Conservation (phyloP, 106 monocot species). For the Phalaenopsis aphrodite region DNA sequence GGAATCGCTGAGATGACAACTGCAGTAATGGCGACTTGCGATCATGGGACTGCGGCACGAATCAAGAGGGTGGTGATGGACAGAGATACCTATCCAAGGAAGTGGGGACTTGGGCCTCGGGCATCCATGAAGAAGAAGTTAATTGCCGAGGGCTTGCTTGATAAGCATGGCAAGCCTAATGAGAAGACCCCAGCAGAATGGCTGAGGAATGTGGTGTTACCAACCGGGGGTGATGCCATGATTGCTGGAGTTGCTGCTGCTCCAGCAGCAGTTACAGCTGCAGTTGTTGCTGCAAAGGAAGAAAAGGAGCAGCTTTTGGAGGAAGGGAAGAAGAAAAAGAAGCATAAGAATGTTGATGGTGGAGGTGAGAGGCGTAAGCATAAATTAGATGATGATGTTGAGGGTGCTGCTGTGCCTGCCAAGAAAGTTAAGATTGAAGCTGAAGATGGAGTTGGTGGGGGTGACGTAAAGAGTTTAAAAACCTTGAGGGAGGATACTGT, state of each 20-base stretch:
- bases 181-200: constrained; percentile 94
- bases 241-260: constrained; percentile 61
- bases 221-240: constrained; percentile 53
- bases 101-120: constrained; percentile 88
- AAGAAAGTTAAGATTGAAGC: constrained; percentile 55
- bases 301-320: constrained; percentile 6
- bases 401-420: constrained; percentile 17
- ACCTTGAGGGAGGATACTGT: constrained; percentile 5
- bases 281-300: constrained; percentile 8
- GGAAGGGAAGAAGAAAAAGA: constrained; percentile 40
- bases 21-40: constrained; percentile 91
- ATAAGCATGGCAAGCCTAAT: constrained; percentile 91
- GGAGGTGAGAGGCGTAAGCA: constrained; percentile 25
- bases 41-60: constrained; percentile 70
- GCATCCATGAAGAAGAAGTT: constrained; percentile 92
- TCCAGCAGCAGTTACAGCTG: constrained; percentile 7
- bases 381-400: constrained; percentile 32
- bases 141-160: constrained; percentile 67
- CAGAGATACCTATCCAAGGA: constrained; percentile 86
- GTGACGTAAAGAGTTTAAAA: constrained; percentile 15
- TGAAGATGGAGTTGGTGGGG: constrained; percentile 3
- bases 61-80: constrained; percentile 99
- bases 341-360: constrained; percentile 29
- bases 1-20: constrained; percentile 96
- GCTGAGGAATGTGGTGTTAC: constrained; percentile 60